Evolutionary conservation across 768 basidiomycete genomes (phyloP), one percentile per base, ranked within the genome.

Genomic region (Gymnopilus junonius): DNA sequence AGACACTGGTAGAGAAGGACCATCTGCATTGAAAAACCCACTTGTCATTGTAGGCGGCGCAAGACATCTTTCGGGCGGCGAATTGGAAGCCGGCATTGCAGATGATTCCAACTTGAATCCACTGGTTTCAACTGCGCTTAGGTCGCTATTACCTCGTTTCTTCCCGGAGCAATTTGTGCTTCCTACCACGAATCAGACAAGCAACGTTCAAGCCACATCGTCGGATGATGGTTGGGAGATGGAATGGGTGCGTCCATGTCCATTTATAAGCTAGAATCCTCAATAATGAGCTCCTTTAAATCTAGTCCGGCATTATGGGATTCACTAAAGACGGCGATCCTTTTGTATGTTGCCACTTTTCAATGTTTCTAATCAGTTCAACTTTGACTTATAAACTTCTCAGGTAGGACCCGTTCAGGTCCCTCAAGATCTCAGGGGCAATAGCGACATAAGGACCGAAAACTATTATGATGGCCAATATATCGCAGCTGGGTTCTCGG

Each of bases 301-400:
- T 43, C 50, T 66, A 93, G 93, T 92, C 90, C 0, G 94, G 93
- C 0, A 92, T 95, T 45, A 93, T 93, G 91, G 93, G 87, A 0
- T 91, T 78, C 67, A 90, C 92, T 0, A 77, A 76, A 57, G 76
- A 76, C 0, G 77, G 78, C 0, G 88, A 89, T 70, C 92, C 92
- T 0, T 86, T 92, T 56, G 91, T 93, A 69, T 60, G 88, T 77
- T 20, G 3, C 12, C 25, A 25, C n/a, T 55, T 31, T 6, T 57
- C 25, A 8, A 27, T 31, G 17, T 39, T 11, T 21, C 48, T 17
- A 45, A 6, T 42, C 27, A 42, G 53, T 25, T 55, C 8, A 15
- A 34, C 8, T 53, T 23, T 58, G 21, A 21, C 4, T 17, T 7
- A 51, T 12, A n/a, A n/a, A n/a, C n/a, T n/a, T 17, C 42, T 8